Conservation (phyloP, 2,329 filamentous ascomycete genomes). For the Cytospora paraplurivora region DNA sequence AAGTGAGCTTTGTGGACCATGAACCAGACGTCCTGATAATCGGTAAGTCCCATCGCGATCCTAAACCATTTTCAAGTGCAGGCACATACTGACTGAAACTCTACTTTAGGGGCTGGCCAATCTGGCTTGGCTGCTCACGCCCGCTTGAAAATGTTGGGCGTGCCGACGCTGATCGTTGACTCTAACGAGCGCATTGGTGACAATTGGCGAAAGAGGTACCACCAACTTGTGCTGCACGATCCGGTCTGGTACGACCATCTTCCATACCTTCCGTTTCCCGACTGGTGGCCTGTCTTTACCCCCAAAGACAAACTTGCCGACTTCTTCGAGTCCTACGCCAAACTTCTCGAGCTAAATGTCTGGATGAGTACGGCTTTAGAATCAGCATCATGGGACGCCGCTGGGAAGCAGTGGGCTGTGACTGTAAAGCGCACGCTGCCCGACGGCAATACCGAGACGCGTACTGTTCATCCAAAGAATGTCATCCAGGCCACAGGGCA, state of each 20-base stretch:
- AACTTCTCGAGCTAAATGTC: slow-evolving; percentile 63
- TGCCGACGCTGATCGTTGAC: slow-evolving; percentile 56
- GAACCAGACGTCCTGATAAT: slow-evolving; percentile 59
- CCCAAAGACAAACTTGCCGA: slow-evolving; percentile 69
- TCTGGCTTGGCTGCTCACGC: slow-evolving; percentile 55
- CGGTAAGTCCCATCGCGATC: slow-evolving; percentile 39
- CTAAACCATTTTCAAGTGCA: not conserved
- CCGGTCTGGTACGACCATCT: slow-evolving; percentile 61
- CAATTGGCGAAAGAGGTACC: slow-evolving; percentile 62
- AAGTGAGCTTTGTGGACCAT: slow-evolving; percentile 48
- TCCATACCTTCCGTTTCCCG: slow-evolving; percentile 63
- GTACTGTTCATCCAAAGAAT: slow-evolving; percentile 52
- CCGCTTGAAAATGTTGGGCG: slow-evolving; percentile 56
- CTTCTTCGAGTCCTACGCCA: slow-evolving; percentile 65
- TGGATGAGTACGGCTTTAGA: slow-evolving; percentile 57
- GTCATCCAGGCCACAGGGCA: slow-evolving; percentile 58
- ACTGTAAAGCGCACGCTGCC: slow-evolving; percentile 38
- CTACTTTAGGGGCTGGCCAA: slow-evolving; percentile 52
- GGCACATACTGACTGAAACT: slow-evolving; percentile 17
- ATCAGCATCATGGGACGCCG: slow-evolving; percentile 50
- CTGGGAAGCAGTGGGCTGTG: slow-evolving; percentile 56
- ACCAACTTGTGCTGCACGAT: slow-evolving; percentile 61
- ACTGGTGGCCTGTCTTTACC: slow-evolving; percentile 66
- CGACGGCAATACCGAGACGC: slow-evolving; percentile 39
- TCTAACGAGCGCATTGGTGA: slow-evolving; percentile 55